Percentiles rank a stretch among this genome's conserved stretches.
Evolutionary conservation across 1,284 basidiomycete genomes (phyloP).

Genomic region (Trichosporon faecale): DNA sequence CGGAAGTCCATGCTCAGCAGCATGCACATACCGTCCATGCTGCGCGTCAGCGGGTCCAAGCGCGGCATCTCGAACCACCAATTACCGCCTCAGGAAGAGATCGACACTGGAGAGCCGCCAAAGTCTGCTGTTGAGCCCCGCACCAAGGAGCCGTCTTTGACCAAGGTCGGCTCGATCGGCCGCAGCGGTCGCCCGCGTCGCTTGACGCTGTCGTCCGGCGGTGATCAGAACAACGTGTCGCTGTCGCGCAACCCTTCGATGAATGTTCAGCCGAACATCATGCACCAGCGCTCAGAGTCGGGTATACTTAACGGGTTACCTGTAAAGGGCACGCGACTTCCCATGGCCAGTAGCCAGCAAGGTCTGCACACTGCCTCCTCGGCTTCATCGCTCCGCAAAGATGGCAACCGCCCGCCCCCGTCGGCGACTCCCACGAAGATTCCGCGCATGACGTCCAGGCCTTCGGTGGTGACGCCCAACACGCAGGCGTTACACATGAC

Average conservation of each 20-base stretch:
- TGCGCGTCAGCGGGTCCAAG: conserved; percentile 76
- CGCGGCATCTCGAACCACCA: conserved; percentile 18
- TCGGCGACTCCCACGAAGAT: conserved; percentile 76
- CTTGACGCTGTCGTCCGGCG: conserved; percentile 73
- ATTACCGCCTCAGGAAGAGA: conserved; percentile 20
- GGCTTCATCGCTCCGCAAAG: conserved; percentile 30
- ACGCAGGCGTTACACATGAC: conserved; percentile 13
- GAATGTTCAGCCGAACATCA: conserved; percentile 14
- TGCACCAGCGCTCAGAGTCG: conserved; percentile 6
- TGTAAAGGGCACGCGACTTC: conserved; percentile 58
- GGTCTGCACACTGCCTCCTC: conserved; percentile 60
- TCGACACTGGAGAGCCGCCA: conserved; percentile 10
- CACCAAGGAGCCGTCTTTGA: conserved; percentile 55
- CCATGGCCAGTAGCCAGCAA: conserved; percentile 79
- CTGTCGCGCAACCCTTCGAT: conserved; percentile 37
- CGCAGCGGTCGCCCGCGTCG: conserved; percentile 15
- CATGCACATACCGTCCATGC: conserved; percentile 71
- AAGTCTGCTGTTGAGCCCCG: conserved; percentile 15
- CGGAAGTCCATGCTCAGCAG: conserved; percentile 52
- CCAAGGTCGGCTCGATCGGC: conserved; percentile 12
- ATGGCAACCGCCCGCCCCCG: conserved; percentile 30
- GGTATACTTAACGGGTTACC: conserved; percentile 11
- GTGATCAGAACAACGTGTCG: conserved; percentile 49
- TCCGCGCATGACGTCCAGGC: conserved; percentile 74
- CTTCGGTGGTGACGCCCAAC: conserved; percentile 26